Evolutionary conservation across 192 early-diverging fungal genomes (phyloP).

Genomic region (Backusella mclennaniae): DNA sequence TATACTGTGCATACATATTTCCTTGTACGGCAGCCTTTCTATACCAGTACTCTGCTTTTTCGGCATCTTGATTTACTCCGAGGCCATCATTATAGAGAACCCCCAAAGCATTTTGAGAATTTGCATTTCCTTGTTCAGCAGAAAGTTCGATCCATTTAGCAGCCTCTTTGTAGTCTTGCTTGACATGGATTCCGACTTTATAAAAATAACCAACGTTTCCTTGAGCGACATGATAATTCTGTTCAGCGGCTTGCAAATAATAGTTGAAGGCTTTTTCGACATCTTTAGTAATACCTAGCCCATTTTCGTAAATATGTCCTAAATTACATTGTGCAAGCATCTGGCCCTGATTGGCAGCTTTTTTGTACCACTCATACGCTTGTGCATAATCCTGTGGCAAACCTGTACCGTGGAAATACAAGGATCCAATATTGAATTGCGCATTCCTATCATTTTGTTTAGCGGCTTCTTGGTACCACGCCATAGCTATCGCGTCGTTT

Average conservation of each 20-base stretch:
- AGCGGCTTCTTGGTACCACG: slow-evolving; percentile 38
- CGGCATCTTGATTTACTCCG: slow-evolving; percentile 53
- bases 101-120: slow-evolving; percentile 74
- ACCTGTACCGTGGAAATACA: slow-evolving; percentile 35
- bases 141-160: slow-evolving; percentile 76
- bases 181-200: slow-evolving; percentile 82
- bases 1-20: slow-evolving; percentile 69
- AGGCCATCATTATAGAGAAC: slow-evolving; percentile 73
- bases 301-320: slow-evolving; percentile 30
- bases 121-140: slow-evolving; percentile 56
- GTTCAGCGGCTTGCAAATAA: slow-evolving; percentile 57
- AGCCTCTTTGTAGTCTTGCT: slow-evolving; percentile 59
- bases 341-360: slow-evolving; percentile 26
- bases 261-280: slow-evolving; percentile 62
- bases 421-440: slow-evolving; percentile 17
- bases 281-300: slow-evolving; percentile 56
- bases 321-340: slow-evolving; percentile 30
- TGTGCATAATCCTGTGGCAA: slow-evolving; percentile 1
- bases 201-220: slow-evolving; percentile 86
- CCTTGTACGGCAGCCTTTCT: slow-evolving; percentile 54
- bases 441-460: slow-evolving; percentile 25
- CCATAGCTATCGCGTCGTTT: slow-evolving; percentile 25
- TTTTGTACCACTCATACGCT: slow-evolving; percentile 37
- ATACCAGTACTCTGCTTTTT: slow-evolving; percentile 72
- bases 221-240: slow-evolving; percentile 71